These are phyloP conservation scores for Cordia subcordata DNA, from an alignment of 257 asterid genomes.

Conservation along the genomic window DNA sequence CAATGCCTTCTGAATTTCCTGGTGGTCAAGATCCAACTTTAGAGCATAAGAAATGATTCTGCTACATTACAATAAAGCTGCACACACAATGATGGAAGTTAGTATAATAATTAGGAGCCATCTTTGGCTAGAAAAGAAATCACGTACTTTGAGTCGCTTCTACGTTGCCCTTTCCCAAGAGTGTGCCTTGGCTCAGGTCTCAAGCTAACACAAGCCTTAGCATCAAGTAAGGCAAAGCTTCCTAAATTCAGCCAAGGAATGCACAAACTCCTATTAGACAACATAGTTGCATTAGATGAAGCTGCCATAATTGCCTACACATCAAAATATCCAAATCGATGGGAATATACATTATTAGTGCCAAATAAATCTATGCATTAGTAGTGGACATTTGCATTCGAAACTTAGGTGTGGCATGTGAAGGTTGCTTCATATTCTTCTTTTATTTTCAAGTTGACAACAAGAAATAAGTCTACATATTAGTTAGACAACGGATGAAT, in stretches of 20 bases:
- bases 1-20: not conserved
- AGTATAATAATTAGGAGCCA: not conserved
- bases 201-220: conserved; percentile 19
- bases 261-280: conserved; percentile 19
- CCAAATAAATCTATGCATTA: too few relatives aligned
- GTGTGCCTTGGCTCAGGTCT: conserved; percentile 24
- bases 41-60: not conserved
- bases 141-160: conserved; percentile 2
- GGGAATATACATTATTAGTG: too few relatives aligned
- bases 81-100: not conserved
- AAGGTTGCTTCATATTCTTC: too few relatives aligned
- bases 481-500: too few relatives aligned
- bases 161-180: conserved; percentile 28
- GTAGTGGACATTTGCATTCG: too few relatives aligned
- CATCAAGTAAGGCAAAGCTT: conserved; percentile 21
- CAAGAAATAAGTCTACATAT: too few relatives aligned
- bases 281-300: conserved; percentile 4
- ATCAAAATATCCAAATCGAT: too few relatives aligned
- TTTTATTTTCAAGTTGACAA: too few relatives aligned
- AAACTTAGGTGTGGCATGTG: too few relatives aligned
- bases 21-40: not conserved
- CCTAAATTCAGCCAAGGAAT: conserved; percentile 7
- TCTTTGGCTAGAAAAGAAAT: not conserved
- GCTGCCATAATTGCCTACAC: too few relatives aligned
- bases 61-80: not conserved